Percentiles rank a stretch among this genome's conserved stretches.
These are phyloP conservation scores for Pythium monospermum DNA, from an alignment of 352 stramenopile genomes.

Conservation along the genomic window DNA sequence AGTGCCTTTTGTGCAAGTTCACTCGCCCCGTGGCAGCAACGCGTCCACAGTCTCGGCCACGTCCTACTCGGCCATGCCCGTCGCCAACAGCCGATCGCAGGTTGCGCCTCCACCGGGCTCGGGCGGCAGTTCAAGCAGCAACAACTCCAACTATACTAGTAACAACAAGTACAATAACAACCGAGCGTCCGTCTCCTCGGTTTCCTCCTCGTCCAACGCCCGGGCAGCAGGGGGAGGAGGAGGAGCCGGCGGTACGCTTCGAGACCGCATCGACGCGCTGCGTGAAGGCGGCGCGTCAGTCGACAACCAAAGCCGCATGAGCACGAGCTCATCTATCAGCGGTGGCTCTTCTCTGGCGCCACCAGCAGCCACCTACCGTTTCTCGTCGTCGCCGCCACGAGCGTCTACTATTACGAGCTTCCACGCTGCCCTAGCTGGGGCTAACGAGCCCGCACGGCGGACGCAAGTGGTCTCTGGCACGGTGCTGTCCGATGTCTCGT, in stretches of 20 bases:
- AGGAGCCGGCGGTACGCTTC: conserved; percentile 30
- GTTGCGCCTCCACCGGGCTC: too few species aligned
- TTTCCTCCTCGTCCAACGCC: conserved; percentile 14
- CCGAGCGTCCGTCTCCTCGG: not conserved
- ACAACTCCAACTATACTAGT: too few species aligned
- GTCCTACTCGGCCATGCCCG: conserved; percentile 14
- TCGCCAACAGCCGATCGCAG: too few species aligned
- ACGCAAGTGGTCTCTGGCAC: conserved; percentile 6
- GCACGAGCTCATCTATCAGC: conserved; percentile 20
- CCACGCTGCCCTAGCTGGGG: not conserved
- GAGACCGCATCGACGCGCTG: conserved; percentile 58
- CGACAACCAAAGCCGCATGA: conserved; percentile 52
- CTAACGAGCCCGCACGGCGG: not conserved
- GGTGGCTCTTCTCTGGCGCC: not conserved
- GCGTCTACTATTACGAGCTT: not conserved
- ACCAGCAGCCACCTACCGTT: not conserved
- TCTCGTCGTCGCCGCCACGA: not conserved
- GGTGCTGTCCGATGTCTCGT: conserved; percentile 15
- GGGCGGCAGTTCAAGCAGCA: not conserved
- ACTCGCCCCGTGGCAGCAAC: conserved; percentile 25
- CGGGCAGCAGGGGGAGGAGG: too few species aligned
- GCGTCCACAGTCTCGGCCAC: conserved; percentile 23
- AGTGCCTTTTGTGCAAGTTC: conserved; percentile 38
- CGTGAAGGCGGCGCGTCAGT: conserved; percentile 31
- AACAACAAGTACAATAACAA: not conserved